Evolutionary conservation across 805 yeast genomes (phyloP), one percentile per base, ranked within the genome.

Genomic region (Cyberlindnera subsufficiens): DNA sequence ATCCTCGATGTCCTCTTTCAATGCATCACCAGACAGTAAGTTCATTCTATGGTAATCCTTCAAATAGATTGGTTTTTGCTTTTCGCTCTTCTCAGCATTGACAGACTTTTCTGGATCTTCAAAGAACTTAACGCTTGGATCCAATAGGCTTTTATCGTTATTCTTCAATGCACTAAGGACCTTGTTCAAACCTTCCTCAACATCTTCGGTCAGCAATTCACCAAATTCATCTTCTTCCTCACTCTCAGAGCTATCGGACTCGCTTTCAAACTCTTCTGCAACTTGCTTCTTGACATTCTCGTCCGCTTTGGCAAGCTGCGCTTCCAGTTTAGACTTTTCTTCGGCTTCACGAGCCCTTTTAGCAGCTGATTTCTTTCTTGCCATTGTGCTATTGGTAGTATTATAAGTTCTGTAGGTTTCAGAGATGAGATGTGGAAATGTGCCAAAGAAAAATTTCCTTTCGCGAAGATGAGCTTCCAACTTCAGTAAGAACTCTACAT

Each of bases 31-130:
- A 3, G 80, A 70, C n/a, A 93, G 67, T 30, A 90, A 63, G 51
- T 80, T 84, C 79, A 78, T 77, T 61, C 98, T 74, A 59, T 93
- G 97, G 58, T 90, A 93, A 61, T 93, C 99, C 54, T 90, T 89
- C 63, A 93, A 74, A 60, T 82, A 87, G 43, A 93, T 70, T 9
- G 98, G 96, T 58, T 86, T 86, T 11, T 75, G 71, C 46, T 60
- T 45, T 3, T 48, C 48, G 1, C 43, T 57, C n/a, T 51, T 64
- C 32, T 47, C 16, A 5, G 43, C 30, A 4, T 51, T 64, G 17
- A 69, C 70, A 3, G 63, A 67, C 18, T 40, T 44, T 37, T 39
- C 81, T 4, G 80, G 74, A 17, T 82, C 85, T 3, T 81, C 82
- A 62, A 86, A 91, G 57, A 93, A 93, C 55, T 72, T 77, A 10